Base-by-base conservation (phyloP, 305 asterid species). In the Rubia peregrina region DNA sequence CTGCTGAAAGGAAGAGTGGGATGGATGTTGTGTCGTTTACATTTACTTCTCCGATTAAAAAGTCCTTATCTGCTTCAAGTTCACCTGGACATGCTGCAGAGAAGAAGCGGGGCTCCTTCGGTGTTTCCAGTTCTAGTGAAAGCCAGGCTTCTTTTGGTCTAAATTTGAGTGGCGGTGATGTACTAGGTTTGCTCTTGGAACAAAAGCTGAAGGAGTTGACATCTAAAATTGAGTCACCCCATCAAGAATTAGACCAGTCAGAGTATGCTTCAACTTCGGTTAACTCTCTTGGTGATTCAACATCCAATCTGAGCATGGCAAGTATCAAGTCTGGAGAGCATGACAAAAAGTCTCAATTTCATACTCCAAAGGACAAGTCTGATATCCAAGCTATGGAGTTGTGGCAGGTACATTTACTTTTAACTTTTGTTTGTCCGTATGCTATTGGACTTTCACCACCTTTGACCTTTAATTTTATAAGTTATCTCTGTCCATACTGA, bases 21-120 rank as follows among this genome's bases (percentile, higher is more conserved):
- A 78, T 71, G 74, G 98, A 95, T 81, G 95, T 95, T 3, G 97
- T 95, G 67, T 95, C 99, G 41, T 95, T 95, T 83, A 95, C 99
- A 73, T 95, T 95, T 76, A 86, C 93, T 65, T 95, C 99, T 68
- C 99, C 99, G 21, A 90, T 95, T 8, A 91, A 95, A 79, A 95
- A 87, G 74, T 69, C 92, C 24, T 81, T 78, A 51, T 75, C 80
- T 72, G 85, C 82, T 22, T 75, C 83, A 42, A 78, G 67, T 72
- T 79, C 87, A 46, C 75, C 83, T 53, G 82, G 80, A 59, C 83
- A 73, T 44, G 65, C 46, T 72, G 74, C 60, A 74, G 95, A 79
- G 65, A 76, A 73, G 68, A 85, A 68, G 68, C 75, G 74, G 59
- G 77, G 76, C 41, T 61, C 77, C 62, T 75, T 80, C 74, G 77